Base-by-base conservation (phyloP, 1,284 basidiomycete genomes). In the Lentinus polychrous region DNA sequence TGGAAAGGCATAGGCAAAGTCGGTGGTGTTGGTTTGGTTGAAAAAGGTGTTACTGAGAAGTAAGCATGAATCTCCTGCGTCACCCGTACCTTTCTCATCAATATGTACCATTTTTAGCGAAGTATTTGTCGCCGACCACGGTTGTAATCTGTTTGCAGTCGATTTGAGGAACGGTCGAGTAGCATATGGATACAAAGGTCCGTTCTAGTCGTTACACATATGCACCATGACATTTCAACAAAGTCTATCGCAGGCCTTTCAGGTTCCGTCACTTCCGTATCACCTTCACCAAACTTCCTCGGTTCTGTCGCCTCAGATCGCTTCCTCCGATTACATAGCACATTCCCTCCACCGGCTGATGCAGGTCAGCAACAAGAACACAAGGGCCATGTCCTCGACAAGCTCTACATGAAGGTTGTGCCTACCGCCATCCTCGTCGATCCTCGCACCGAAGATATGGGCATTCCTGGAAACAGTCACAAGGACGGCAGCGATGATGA, bases 111-210 rank as follows among this genome's bases (percentile, higher is more conserved):
- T 35, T 38, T 47, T 17, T 47, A 93, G 91, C 59, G 85, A 94
- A 63, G 65, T 81, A 1, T 92, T 91, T 60, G 73, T 87, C 41
- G 74, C 85, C 5, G 92, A 94, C 63, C 73, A 76, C 49, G 82
- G 82, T 3, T 79, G 75, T 37, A 80, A 81, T 57, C 62, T 94
- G 1, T 83, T 76, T 46, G 75, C 86, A 0, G 50, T 94, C 3
- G 92, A 94, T 62, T 56, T 86, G 35, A 77, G 92, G 12, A 91
- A 78, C 40, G 91, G 92, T 0, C 69, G 74, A 41, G 66, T 84
- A 8, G 63, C 79, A 4, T 92, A 89, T 62, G 74, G 79, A 1
- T 91, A 91, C 59, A 83, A 81, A 72, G 83, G 86, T 82, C 48
- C 45, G 55, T 22, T 7, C 5, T 14, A 15, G n/a, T 7, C 14